A percentile compares a stretch with the other conserved stretches of the same genome.
These are phyloP conservation scores for Castanea mollissima DNA, from an alignment of 306 rosid species.

Conservation along the genomic window DNA sequence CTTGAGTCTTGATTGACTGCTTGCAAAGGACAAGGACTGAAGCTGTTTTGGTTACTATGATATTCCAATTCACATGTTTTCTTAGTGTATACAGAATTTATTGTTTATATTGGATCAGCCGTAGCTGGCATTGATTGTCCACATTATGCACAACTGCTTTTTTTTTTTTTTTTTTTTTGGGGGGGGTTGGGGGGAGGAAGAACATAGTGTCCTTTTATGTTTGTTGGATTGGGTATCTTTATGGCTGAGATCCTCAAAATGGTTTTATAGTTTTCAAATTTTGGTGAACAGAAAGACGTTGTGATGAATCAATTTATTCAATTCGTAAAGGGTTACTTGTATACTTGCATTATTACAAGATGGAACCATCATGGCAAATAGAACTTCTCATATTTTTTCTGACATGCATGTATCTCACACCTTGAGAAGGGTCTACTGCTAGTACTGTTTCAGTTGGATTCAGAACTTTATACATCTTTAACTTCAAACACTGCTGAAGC, in stretches of 20 bases:
- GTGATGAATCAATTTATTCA: neutral
- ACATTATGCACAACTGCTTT: neutral
- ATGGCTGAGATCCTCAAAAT: neutral
- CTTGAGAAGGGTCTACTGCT: neutral
- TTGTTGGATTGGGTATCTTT: neutral
- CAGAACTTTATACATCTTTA: neutral
- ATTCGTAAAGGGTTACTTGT: neutral
- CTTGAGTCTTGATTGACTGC: neutral
- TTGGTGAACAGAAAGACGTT: neutral
- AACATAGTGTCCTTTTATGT: neutral
- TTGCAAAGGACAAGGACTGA: neutral
- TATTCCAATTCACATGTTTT: neutral
- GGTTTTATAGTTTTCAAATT: neutral
- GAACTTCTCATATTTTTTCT: neutral
- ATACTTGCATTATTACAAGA: neutral
- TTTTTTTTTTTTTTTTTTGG: neutral
- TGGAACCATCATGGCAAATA: neutral
- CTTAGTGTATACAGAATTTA: neutral
- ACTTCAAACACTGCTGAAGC: constrained; percentile 8
- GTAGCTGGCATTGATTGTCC: neutral
- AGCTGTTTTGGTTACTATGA: neutral
- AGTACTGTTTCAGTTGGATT: neutral
- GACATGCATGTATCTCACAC: neutral
- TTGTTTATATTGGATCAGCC: neutral
- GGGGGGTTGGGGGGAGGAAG: neutral